phyloP scores from a whole-genome alignment of 2,329 filamentous ascomycete genomes.

The Aspergillus floridensis region DNA sequence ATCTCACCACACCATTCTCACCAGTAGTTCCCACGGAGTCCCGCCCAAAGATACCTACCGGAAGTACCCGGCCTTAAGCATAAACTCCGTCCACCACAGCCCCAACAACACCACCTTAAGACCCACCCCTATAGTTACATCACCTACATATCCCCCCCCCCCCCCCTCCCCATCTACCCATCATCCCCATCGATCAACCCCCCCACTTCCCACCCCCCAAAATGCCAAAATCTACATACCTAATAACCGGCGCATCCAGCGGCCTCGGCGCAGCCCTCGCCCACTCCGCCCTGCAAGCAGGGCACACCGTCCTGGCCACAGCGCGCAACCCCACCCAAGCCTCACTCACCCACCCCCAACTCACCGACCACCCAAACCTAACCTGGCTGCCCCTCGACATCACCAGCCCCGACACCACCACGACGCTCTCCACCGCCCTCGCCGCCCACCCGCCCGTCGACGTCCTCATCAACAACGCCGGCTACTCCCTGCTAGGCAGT shows the following conservation, averaged over 20 bases:
- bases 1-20: too few relatives aligned
- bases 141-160: too few relatives aligned
- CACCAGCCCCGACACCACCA: neutral
- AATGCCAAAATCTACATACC: neutral
- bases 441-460: neutral
- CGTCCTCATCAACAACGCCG: slow-evolving; percentile 9
- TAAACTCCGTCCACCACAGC: too few relatives aligned
- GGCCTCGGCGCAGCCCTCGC: neutral
- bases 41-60: too few relatives aligned
- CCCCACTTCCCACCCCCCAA: too few relatives aligned
- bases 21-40: too few relatives aligned
- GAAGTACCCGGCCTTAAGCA: too few relatives aligned
- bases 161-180: neutral
- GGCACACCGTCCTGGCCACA: neutral
- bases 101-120: too few relatives aligned
- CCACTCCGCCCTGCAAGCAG: neutral
- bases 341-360: neutral
- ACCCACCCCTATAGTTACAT: too few relatives aligned
- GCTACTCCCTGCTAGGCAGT: neutral
- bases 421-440: neutral
- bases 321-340: neutral
- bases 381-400: neutral
- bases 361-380: neutral
- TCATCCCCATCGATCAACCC: neutral
- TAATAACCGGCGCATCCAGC: neutral